Evolutionary conservation across 208 protist species (phyloP), one percentile per base, ranked within the genome.

Genomic region (Zelonia costaricensis): DNA sequence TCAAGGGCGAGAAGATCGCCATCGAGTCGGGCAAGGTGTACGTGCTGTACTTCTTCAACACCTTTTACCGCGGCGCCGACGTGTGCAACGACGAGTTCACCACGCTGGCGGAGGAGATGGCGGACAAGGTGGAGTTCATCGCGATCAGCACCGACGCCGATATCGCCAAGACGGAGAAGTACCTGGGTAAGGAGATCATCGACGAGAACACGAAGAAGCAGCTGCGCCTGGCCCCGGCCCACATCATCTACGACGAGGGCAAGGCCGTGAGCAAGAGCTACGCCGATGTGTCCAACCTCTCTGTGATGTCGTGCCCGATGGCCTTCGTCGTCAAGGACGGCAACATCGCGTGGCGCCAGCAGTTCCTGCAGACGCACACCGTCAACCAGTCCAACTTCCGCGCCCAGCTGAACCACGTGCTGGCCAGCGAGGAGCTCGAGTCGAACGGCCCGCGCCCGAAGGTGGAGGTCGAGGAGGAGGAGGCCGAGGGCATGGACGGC

Each of bases 1-100:
- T 95, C 68, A 85, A 87, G 62, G 89, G 89, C 40, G 89, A 82
- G n/a, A 78, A 74, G 57, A 51, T 92, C 18, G 46, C 58, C 18
- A 68, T 94, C 42, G 69, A 56, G 16, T 18, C 38, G 38, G 82
- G 74, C 45, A 90, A 91, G 57, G 80, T 92, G 36, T 86, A 92
- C 69, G 84, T 94, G 40, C 72, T 96, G 35, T 96, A 94, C 78
- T 94, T 96, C 76, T 94, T 94, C 76, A 92, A 91, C 74, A 96
- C 86, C 28, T 96, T 94, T 74, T 93, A 96, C 74, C 90, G 89
- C 49, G 91, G 91, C 51, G 91, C 88, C 3, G 87, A 94, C 36
- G 62, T 84, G 13, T 88, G 83, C 72, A 96, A 94, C 72, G 85
- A 96, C 74, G 86, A 96, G 81, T 82, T 94, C 70, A 93, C 91